These are phyloP conservation scores for Cicer judaicum DNA, from an alignment of 306 rosid species.

Conservation along the genomic window DNA sequence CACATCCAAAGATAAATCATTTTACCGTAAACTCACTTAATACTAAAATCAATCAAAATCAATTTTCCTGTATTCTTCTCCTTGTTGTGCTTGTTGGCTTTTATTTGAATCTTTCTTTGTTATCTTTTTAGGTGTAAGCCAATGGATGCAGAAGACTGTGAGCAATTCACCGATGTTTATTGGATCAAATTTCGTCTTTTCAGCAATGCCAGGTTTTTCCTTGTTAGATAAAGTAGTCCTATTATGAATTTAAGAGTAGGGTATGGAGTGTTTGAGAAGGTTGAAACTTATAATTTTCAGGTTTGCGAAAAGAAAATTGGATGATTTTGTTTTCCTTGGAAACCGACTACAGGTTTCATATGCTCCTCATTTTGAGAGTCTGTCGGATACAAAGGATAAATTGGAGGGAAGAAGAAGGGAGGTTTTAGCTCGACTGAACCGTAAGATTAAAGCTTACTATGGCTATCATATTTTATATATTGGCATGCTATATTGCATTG, in stretches of 20 bases:
- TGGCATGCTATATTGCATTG: background rate
- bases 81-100: background rate
- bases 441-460: conserved; percentile 52
- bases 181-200: conserved; percentile 76
- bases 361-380: conserved; percentile 84
- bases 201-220: conserved; percentile 78
- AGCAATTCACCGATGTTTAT: conserved; percentile 82
- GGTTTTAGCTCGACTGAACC: conserved; percentile 63
- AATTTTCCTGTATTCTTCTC: background rate
- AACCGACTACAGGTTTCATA: conserved; percentile 73
- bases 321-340: conserved; percentile 81
- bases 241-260: background rate
- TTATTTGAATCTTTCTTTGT: background rate
- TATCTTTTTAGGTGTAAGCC: conserved; percentile 69
- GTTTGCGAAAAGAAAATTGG: conserved; percentile 89
- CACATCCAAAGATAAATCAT: no score
- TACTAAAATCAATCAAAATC: no score
- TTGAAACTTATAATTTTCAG: conserved; percentile 49
- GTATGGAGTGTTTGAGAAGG: conserved; percentile 29
- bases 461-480: background rate
- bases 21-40: no score
- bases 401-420: conserved; percentile 85
- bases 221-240: conserved; percentile 1
- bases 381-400: conserved; percentile 73
- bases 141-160: conserved; percentile 93